phyloP scores from a whole-genome alignment of 371 early-diverging fungal genomes.

The Mortierella sp. region DNA sequence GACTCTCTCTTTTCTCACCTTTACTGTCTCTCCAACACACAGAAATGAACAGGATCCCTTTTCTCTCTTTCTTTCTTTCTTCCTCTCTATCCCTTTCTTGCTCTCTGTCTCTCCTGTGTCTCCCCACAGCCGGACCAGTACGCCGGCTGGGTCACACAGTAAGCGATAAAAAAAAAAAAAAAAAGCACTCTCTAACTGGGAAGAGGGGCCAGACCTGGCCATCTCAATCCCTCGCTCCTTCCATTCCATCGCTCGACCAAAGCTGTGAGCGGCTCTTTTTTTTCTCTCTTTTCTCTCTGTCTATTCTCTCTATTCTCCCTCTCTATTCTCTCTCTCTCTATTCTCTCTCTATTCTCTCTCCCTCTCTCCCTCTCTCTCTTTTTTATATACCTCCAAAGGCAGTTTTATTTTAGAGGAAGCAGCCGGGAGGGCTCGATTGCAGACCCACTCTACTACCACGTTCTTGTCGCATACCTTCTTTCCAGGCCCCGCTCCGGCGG shows the following conservation, averaged over 20 bases:
- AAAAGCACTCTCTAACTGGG: neutral
- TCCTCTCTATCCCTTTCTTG: neutral
- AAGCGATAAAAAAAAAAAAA: neutral
- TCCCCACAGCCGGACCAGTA: neutral
- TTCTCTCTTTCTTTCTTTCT: neutral
- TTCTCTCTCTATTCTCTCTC: neutral
- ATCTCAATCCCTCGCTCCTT: neutral
- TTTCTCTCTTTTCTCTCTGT: too few species aligned
- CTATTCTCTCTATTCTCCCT: too few species aligned
- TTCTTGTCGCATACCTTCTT: too few species aligned
- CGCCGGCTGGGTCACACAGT: neutral
- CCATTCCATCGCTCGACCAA: neutral
- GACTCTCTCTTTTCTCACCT: neutral
- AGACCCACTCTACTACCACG: too few species aligned
- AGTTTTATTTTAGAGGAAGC: too few species aligned
- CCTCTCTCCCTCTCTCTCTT: too few species aligned
- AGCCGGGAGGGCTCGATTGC: too few species aligned
- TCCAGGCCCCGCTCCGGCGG: too few species aligned
- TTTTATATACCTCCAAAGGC: too few species aligned
- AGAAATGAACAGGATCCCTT: neutral
- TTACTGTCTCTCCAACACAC: neutral
- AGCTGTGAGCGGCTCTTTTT: too few species aligned
- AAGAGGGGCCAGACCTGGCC: neutral
- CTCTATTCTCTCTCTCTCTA: neutral
- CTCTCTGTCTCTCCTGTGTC: neutral